Percentiles rank a stretch among this genome's conserved stretches.
Conservation (phyloP, 2,329 filamentous ascomycete genomes). For the Knufia petricola region DNA sequence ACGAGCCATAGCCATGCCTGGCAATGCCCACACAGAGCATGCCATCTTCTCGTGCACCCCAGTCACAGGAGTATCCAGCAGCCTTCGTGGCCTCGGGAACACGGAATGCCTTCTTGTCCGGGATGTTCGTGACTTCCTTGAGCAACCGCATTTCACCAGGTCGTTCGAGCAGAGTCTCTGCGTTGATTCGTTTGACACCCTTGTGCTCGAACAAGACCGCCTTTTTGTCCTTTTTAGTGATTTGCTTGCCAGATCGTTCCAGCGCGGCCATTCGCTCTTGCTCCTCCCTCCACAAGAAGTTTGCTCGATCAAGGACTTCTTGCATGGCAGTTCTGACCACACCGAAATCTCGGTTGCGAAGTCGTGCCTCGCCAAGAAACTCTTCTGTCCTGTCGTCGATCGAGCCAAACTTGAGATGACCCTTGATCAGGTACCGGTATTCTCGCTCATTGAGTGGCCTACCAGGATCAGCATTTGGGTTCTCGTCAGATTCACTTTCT, state of each 20-base stretch:
- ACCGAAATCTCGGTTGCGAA: conserved; percentile 72
- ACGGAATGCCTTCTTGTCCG: conserved; percentile 71
- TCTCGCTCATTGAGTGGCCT: conserved; percentile 90
- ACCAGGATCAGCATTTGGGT: conserved; percentile 62
- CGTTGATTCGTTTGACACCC: conserved; percentile 89
- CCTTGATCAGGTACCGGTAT: conserved; percentile 79
- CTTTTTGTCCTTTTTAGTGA: conserved; percentile 97
- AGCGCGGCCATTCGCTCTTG: conserved; percentile 50
- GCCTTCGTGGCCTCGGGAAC: conserved; percentile 86
- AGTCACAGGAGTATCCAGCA: conserved; percentile 81
- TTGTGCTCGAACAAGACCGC: conserved; percentile 91
- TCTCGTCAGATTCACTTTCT: conserved; percentile 60
- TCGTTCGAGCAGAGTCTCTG: conserved; percentile 86
- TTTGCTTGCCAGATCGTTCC: conserved; percentile 64
- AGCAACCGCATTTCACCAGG: conserved; percentile 81
- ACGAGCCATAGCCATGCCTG: conserved; percentile 88
- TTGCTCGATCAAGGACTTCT: conserved; percentile 66
- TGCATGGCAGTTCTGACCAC: conserved; percentile 66
- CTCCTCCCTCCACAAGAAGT: conserved; percentile 64
- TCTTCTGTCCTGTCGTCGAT: conserved; percentile 83
- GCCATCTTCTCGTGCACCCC: conserved; percentile 88
- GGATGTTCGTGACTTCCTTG: conserved; percentile 52
- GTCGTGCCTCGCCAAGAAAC: conserved; percentile 74
- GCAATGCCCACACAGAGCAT: conserved; percentile 95
- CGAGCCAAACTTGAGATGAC: conserved; percentile 82